Base-by-base conservation (phyloP, 495 filamentous ascomycete genomes). In the Wilcoxina mikolae region DNA sequence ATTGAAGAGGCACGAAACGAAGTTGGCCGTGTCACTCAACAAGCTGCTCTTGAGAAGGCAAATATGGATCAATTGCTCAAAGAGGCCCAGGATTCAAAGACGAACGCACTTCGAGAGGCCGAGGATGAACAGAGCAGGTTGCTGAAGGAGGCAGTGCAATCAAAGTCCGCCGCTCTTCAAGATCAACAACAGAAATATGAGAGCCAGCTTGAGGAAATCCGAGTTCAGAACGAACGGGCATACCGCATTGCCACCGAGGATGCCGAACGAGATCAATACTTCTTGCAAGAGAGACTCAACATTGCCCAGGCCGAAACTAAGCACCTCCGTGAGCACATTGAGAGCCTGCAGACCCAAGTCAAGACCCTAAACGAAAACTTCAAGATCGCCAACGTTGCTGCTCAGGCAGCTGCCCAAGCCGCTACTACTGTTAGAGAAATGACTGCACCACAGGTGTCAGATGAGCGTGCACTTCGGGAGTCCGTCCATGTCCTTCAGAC, bases 401-500 rank as follows among this genome's bases (percentile, higher is more conserved):
- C 91, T 18, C 76, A 80, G 57, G 87, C 90, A 50, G 93, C 91
- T 53, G 88, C 78, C 25, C 77, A 84, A 64, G 87, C 85, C 17
- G 87, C 88, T 22, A 85, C 87, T 68, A 72, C 72, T 10, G 76
- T 45, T 22, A 44, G 39, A n/a, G 49, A 52, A n/a, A 65, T 69
- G 27, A 73, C 72, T 38, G 60, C 66, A 46, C 66, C 68, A 48
- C 72, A 77, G 20, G 67, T 78, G 22, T 85, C 85, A 0, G 85
- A 91, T 63, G 91, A 84, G 73, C 84, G 95, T 67, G 91, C 91
- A 10, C 77, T 98, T 31, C 83, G 91, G 23, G 93, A 98, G 68
- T 94, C 90, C 4, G 94, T 98, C 63, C 75, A 93, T 64, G 91
- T 95, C 20, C 76, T 98, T 25, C 93, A 96, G 67, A 89, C 94